Evolutionary conservation across 2,329 filamentous ascomycete species (phyloP).

Genomic region (Fusarium albidum): DNA sequence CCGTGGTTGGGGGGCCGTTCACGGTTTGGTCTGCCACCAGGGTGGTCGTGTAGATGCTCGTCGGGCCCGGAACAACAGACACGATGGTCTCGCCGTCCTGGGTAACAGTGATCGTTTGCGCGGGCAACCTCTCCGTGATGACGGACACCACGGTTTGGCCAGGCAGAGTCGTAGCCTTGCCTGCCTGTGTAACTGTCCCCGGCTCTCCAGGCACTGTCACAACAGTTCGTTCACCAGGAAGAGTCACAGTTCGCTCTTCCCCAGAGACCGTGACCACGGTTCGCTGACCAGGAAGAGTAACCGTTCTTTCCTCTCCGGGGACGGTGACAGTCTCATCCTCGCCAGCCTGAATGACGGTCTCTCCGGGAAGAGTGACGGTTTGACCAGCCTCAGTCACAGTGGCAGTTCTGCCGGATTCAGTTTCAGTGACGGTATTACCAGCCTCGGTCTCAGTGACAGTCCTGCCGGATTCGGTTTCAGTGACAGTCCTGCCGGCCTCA

Average conservation of each 20-base stretch:
- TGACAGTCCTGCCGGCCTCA: neutral
- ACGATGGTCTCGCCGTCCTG: constrained; percentile 41
- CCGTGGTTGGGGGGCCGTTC: constrained; percentile 40
- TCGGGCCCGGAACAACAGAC: constrained; percentile 39
- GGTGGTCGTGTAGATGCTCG: constrained; percentile 43
- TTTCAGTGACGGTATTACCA: constrained; percentile 8
- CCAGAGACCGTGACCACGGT: constrained; percentile 35
- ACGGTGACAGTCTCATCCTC: constrained; percentile 22
- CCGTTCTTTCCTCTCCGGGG: constrained; percentile 27
- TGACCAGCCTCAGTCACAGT: constrained; percentile 14
- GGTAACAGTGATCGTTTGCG: constrained; percentile 45
- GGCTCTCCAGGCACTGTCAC: constrained; percentile 30
- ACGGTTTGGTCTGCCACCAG: constrained; percentile 42
- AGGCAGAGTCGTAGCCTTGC: constrained; percentile 34
- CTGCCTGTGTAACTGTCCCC: constrained; percentile 37
- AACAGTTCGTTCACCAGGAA: constrained; percentile 35
- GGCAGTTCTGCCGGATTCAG: constrained; percentile 11
- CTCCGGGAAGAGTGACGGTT: constrained; percentile 23
- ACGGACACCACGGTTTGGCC: constrained; percentile 45
- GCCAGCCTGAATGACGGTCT: constrained; percentile 22
- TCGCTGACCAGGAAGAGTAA: constrained; percentile 36
- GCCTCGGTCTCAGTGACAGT: constrained; percentile 1
- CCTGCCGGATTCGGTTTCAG: constrained; percentile 7
- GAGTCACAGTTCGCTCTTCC: constrained; percentile 35
- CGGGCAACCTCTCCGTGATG: constrained; percentile 41